Conservation (phyloP, 108 stramenopile genomes). For the Schizochytrium sp. region DNA sequence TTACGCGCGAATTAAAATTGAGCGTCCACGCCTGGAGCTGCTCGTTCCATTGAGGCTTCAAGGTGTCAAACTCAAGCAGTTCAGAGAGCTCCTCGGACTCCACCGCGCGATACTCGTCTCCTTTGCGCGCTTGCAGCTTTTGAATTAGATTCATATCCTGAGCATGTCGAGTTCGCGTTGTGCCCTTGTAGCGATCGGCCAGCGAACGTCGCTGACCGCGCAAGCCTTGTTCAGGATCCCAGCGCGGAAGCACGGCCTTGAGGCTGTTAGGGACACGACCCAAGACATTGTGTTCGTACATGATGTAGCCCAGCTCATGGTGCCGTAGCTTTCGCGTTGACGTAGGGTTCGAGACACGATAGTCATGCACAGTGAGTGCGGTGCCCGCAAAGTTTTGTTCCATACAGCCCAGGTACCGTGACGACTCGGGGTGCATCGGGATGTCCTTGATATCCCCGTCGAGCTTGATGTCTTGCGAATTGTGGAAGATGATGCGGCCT, state of each 20-base stretch:
- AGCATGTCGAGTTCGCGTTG: slow-evolving; percentile 18
- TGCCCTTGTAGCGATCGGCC: slow-evolving; percentile 12
- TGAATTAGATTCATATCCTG: slow-evolving; percentile 24
- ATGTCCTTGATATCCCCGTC: slow-evolving; percentile 25
- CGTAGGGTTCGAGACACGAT: not conserved
- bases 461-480: not conserved
- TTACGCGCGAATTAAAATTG: slow-evolving; percentile 43
- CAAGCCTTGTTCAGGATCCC: slow-evolving; percentile 6
- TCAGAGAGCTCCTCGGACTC: slow-evolving; percentile 24
- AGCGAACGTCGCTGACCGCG: slow-evolving; percentile 14
- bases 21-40: slow-evolving; percentile 39
- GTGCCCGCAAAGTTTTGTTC: slow-evolving; percentile 26
- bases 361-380: slow-evolving; percentile 27
- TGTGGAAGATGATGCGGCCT: not conserved
- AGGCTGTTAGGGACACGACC: slow-evolving; percentile 32
- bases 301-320: not conserved
- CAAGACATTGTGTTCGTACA: slow-evolving; percentile 32
- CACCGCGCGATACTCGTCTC: slow-evolving; percentile 23
- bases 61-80: slow-evolving; percentile 31
- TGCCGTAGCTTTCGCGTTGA: not conserved
- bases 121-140: slow-evolving; percentile 23
- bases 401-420: slow-evolving; percentile 35
- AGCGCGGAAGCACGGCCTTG: slow-evolving; percentile 30
- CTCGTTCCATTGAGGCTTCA: slow-evolving; percentile 33
- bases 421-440: slow-evolving; percentile 24